These are phyloP conservation scores for Canavalia ensiformis DNA, from an alignment of 306 rosid genomes.

Conservation along the genomic window DNA sequence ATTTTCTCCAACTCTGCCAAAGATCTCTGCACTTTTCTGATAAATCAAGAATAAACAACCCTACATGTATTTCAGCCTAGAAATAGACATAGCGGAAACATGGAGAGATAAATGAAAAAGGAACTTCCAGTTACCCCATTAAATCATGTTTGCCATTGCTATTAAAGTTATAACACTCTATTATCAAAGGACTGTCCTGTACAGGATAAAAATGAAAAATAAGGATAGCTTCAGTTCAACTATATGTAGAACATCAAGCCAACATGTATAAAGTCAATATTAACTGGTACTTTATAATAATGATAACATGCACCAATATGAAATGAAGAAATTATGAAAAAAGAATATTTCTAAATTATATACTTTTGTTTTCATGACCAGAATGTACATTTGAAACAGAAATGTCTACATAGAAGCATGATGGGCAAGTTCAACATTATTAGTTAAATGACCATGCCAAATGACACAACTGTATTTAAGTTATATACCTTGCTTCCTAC, in stretches of 20 bases:
- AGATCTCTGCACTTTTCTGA: conserved; percentile 74
- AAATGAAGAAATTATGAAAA: conserved; percentile 14
- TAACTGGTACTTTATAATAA: conserved; percentile 11
- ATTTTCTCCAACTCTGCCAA: conserved; percentile 75
- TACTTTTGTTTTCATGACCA: background rate
- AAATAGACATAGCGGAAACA: conserved; percentile 14
- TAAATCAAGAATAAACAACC: conserved; percentile 42
- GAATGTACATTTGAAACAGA: conserved; percentile 7
- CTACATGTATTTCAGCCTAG: conserved; percentile 35
- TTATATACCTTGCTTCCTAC: conserved; percentile 80
- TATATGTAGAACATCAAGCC: conserved; percentile 1
- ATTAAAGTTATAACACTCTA: conserved; percentile 83
- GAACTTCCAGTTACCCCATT: conserved; percentile 65
- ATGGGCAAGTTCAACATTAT: background rate
- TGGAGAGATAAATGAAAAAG: conserved; percentile 20
- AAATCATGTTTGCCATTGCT: conserved; percentile 83
- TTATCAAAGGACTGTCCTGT: conserved; percentile 77
- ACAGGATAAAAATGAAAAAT: conserved; percentile 47
- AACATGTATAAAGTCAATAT: conserved; percentile 7
- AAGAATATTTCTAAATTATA: conserved; percentile 31
- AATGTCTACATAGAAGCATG: conserved; percentile 31
- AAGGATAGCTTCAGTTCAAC: conserved; percentile 38
- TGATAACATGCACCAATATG: background rate
- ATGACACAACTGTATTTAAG: conserved; percentile 11
- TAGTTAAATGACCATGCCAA: background rate